These are phyloP conservation scores for Trichoderma koningiopsis DNA, from an alignment of 2,329 filamentous ascomycete genomes.

Conservation along the genomic window DNA sequence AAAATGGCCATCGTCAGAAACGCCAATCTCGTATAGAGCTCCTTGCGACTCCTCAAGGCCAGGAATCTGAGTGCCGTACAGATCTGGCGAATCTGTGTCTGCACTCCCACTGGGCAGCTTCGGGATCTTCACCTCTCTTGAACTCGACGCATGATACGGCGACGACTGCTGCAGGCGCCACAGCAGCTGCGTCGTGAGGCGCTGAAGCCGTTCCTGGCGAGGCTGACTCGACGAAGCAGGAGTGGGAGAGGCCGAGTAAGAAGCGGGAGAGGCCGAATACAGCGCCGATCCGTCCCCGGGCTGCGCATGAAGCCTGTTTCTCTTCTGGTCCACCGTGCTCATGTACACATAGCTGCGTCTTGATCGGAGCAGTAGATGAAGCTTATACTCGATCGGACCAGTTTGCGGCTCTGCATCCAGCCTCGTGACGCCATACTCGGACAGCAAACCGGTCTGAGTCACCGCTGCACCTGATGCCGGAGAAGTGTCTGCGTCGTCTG, in stretches of 20 bases:
- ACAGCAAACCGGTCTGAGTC: constrained; percentile 45
- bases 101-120: constrained; percentile 67
- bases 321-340: constrained; percentile 54
- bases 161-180: constrained; percentile 96
- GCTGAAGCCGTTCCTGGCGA: constrained; percentile 81
- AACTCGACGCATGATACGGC: constrained; percentile 81
- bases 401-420: constrained; percentile 90
- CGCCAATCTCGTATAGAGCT: constrained; percentile 93
- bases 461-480: constrained; percentile 35
- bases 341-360: constrained; percentile 72
- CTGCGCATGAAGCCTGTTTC: constrained; percentile 16
- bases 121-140: constrained; percentile 73
- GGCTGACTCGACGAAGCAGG: constrained; percentile 61
- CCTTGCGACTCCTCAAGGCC: constrained; percentile 92
- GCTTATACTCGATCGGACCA: constrained; percentile 93
- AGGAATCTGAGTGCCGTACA: constrained; percentile 63
- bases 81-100: constrained; percentile 49
- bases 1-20: constrained; percentile 90
- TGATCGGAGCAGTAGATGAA: constrained; percentile 82
- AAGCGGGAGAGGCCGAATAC: constrained; percentile 33
- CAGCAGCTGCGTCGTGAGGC: constrained; percentile 90
- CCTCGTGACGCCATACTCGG: constrained; percentile 69
- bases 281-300: constrained; percentile 18
- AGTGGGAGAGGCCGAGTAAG: constrained; percentile 36
- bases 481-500: constrained; percentile 47